Evolutionary conservation across 2,329 filamentous ascomycete genomes (phyloP), one percentile per base, ranked within the genome.

Genomic region (Xylariaceae sp.): DNA sequence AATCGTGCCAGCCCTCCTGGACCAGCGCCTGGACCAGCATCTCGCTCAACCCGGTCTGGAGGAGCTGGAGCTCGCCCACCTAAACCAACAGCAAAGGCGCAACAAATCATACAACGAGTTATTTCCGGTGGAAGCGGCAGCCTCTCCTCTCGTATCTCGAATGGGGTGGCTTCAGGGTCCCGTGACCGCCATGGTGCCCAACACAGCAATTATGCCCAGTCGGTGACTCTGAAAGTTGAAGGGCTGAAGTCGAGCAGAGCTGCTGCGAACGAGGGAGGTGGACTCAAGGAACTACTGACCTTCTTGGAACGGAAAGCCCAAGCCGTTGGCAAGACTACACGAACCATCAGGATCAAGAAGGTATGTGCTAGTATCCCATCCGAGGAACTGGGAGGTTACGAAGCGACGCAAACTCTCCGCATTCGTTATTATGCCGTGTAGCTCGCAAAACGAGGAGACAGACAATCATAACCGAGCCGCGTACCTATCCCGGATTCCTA

Each of bases 281-380:
- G 89, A 19, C 69, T 89, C 21, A 80, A 81, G 57, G 82, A 84
- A 56, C 77, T 91, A 26, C 72, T 91, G 50, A 77, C 78, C 48
- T 91, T 91, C 69, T 74, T 92, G 60, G 87, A 91, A 74, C 84
- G 86, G 67, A 91, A 91, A 72, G 82, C 88, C 45, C 80, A 81
- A 52, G 75, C 79, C 62, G 77, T 85, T 66, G 76, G 77, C 57
- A 79, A 79, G 70, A 67, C 72, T 58, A 69, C 76, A 67, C 79
- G 81, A 67, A 77, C 78, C 64, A 78, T 90, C 65, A 85, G 81
- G 70, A 86, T 93, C 61, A 86, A 85, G 77, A 90, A 91, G 87
- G 89, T 92, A 89, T 85, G 88, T 89, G 73, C 74, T 61, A 64
- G 65, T 67, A 72, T 74, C 74, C 71, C 70, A 71, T 71, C 73